phyloP scores from a whole-genome alignment of 805 yeast genomes.

The Scheffersomyces lignosus region DNA sequence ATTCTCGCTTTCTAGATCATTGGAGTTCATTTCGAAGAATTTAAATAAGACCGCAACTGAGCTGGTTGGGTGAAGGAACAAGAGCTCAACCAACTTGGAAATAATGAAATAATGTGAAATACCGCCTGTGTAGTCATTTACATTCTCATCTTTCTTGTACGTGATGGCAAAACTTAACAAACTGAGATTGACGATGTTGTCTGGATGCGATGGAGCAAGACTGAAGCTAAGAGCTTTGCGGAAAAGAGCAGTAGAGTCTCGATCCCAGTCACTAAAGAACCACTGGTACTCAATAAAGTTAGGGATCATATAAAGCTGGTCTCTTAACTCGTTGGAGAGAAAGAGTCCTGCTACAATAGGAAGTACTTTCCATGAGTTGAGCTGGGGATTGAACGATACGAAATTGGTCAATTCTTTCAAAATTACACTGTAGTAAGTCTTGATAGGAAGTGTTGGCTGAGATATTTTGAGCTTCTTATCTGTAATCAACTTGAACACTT shows the following conservation, averaged over 20 bases:
- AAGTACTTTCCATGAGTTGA: conserved; percentile 45
- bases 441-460: conserved; percentile 48
- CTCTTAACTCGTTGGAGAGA: conserved; percentile 35
- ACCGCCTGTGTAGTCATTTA: conserved; percentile 19
- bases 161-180: conserved; percentile 36
- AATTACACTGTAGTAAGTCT: conserved; percentile 41
- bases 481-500: conserved; percentile 47
- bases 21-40: conserved; percentile 14
- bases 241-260: conserved; percentile 26
- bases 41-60: conserved; percentile 13
- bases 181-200: conserved; percentile 27
- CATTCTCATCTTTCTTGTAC: conserved; percentile 22
- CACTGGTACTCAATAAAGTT: conserved; percentile 26
- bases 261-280: conserved; percentile 39
- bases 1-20: conserved; percentile 11
- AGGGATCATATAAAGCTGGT: conserved; percentile 28
- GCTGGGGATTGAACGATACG: conserved; percentile 24
- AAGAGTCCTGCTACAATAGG: conserved; percentile 50
- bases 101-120: conserved; percentile 20
- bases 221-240: conserved; percentile 23
- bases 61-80: conserved; percentile 14
- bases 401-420: conserved; percentile 34
- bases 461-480: conserved; percentile 48
- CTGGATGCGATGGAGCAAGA: conserved; percentile 19
- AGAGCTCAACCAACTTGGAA: conserved; percentile 16